Percentiles rank a stretch among this genome's conserved stretches.
Evolutionary conservation across 2,329 filamentous ascomycete species (phyloP).

Genomic region (Epichloe hybrida): DNA sequence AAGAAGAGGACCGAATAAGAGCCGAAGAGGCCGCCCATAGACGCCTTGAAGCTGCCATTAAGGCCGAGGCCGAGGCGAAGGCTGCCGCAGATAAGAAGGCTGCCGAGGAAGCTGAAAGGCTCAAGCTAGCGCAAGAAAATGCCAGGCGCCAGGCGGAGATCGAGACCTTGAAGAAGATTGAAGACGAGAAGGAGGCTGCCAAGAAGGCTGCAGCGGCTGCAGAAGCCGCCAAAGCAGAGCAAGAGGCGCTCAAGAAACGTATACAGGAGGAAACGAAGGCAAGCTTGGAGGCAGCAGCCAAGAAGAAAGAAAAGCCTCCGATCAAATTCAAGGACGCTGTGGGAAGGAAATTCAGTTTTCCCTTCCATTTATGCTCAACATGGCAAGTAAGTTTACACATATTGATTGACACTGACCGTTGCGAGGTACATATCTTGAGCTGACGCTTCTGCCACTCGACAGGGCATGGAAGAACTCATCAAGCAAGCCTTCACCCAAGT

Average conservation of each 20-base stretch:
- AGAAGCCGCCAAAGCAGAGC: constrained; percentile 36
- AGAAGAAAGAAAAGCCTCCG: constrained; percentile 52
- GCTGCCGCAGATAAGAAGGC: constrained; percentile 25
- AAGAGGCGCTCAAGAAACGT: constrained; percentile 47
- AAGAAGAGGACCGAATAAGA: constrained; percentile 24
- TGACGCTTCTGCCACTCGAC: constrained; percentile 5
- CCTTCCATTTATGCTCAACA: constrained; percentile 70
- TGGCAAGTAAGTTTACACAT: constrained; percentile 52
- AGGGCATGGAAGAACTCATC: constrained; percentile 81
- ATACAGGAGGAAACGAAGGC: constrained; percentile 41
- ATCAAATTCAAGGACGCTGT: constrained; percentile 89
- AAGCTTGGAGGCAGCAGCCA: constrained; percentile 32
- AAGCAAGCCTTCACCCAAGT: constrained; percentile 73
- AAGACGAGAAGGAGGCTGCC: constrained; percentile 27
- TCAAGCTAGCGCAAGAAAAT: constrained; percentile 24
- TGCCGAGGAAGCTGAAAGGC: constrained; percentile 29
- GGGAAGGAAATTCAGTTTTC: constrained; percentile 83
- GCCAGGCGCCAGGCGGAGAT: constrained; percentile 26
- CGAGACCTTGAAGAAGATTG: constrained; percentile 25
- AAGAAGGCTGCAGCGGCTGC: constrained; percentile 25
- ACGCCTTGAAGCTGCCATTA: constrained; percentile 28
- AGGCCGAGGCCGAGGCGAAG: constrained; percentile 28
- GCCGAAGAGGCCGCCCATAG: constrained; percentile 35
- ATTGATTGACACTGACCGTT: not conserved
- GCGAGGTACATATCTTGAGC: not conserved